Evolutionary conservation across 208 protist species (phyloP), one percentile per base, ranked within the genome.

Genomic region (Crithidia bombi): DNA sequence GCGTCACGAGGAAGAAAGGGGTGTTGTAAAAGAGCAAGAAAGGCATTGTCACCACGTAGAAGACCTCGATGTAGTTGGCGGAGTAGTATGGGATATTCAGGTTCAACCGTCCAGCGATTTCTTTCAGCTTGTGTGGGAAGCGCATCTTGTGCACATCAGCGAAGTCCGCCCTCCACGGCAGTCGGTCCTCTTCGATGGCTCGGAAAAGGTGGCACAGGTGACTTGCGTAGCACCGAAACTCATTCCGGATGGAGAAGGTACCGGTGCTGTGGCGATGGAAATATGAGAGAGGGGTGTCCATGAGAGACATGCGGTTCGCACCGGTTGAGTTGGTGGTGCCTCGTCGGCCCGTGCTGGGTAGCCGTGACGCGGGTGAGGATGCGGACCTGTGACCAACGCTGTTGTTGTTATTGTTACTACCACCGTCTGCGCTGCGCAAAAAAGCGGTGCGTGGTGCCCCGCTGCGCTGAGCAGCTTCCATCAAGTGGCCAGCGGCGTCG

Each of bases 1-100:
- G 51, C 10, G 87, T 33, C 21, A 90, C 41, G 0, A 85, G 44
- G 44, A 86, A 86, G 61, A 90, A 93, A 15, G 82, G 62, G 9
- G 70, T 66, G 55, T 93, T 85, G 72, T 83, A 82, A 21, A 90
- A 28, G 0, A 93, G 28, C 12, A 96, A 82, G 62, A 92, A 87
- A 7, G 85, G 81, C 38, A 90, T 65, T 47, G 81, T 86, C 33
- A 87, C 50, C 0, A 52, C 54, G 75, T 88, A 90, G 68, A 73
- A 91, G 28, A 94, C 61, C 54, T 87, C 70, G 1, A 84, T 21
- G 69, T 96, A 96, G 77, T 96, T 96, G 52, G 72, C 79, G 10
- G 70, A 68, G 79, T 93, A 96, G 71, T 92, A 94, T 0, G 91
- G 87, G 43, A 96, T 78, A 65, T 96, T 96, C 1, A 96, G 77